Evolutionary conservation across 495 filamentous ascomycete genomes (phyloP).

Genomic region (Bombardia bombarda): DNA sequence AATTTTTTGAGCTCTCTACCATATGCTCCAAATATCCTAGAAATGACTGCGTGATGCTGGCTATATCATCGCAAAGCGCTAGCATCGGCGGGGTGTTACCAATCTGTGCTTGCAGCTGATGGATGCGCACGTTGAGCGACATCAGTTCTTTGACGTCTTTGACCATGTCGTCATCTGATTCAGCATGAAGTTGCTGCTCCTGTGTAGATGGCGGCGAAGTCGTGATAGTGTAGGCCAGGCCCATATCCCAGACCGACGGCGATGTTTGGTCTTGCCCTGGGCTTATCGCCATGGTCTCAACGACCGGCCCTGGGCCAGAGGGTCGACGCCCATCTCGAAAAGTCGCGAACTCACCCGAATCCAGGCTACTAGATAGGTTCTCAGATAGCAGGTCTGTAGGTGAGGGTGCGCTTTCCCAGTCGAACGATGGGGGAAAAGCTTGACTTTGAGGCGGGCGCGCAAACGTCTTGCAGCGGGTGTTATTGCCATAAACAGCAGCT

Average conservation of each 20-base stretch:
- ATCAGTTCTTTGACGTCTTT: not conserved
- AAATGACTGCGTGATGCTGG: not conserved
- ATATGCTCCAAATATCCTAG: not conserved
- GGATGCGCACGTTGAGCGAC: slow-evolving; percentile 1
- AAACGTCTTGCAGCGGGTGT: not conserved
- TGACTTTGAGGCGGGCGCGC: not conserved
- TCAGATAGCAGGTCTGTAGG: not conserved
- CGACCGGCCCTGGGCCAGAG: not conserved
- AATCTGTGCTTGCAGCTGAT: not conserved
- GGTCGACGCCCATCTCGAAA: not conserved
- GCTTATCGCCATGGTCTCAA: not conserved
- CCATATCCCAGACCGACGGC: not conserved
- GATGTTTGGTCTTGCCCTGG: not conserved
- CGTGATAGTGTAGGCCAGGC: not conserved
- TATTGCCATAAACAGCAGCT: not conserved
- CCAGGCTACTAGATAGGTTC: not conserved
- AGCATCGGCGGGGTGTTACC: not conserved
- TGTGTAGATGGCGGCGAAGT: not conserved
- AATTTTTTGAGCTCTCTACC: not conserved
- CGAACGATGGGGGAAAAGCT: not conserved
- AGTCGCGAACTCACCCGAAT: not conserved
- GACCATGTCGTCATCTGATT: not conserved
- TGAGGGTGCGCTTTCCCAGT: not conserved
- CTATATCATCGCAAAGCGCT: not conserved
- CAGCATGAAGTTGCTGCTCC: not conserved